Evolutionary conservation across 2,329 filamentous ascomycete species (phyloP).

Genomic region (Hymenotorrendiella dingleyae): DNA sequence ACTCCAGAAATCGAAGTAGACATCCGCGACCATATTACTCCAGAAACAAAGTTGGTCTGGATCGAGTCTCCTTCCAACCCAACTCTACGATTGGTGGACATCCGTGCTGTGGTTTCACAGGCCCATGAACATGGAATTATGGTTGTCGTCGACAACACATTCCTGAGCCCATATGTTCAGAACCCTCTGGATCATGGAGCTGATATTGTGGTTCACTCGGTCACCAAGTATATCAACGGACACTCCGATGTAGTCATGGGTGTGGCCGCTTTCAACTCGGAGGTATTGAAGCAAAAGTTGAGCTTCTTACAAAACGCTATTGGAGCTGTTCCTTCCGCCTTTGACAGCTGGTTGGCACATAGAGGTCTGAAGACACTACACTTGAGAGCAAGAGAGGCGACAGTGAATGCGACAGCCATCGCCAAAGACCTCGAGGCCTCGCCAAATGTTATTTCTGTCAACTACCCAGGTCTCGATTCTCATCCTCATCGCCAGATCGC

Average conservation of each 20-base stretch:
- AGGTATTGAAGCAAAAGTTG: constrained; percentile 69
- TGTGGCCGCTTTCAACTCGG: constrained; percentile 88
- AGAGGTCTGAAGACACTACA: constrained; percentile 95
- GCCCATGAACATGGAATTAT: constrained; percentile 85
- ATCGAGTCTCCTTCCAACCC: constrained; percentile 96
- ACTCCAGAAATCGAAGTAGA: constrained; percentile 88
- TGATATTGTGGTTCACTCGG: constrained; percentile 93
- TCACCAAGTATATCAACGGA: constrained; percentile 99
- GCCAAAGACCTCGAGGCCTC: constrained; percentile 73
- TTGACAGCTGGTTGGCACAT: constrained; percentile 98
- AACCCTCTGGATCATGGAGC: constrained; percentile 93
- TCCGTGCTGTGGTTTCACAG: constrained; percentile 72
- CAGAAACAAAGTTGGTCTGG: constrained; percentile 92
- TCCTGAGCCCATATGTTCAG: constrained; percentile 92
- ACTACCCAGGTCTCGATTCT: constrained; percentile 87
- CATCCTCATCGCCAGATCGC: constrained; percentile 85
- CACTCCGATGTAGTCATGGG: constrained; percentile 98
- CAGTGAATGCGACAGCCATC: constrained; percentile 71
- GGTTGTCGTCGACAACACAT: constrained; percentile 99
- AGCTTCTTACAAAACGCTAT: constrained; percentile 96
- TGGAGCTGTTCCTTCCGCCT: constrained; percentile 87
- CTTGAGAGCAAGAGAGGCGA: constrained; percentile 81
- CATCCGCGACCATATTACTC: constrained; percentile 75
- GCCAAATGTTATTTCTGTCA: constrained; percentile 78
- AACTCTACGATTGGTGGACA: constrained; percentile 87